Conservation (phyloP, 345 rosid species). For the Salix arbutifolia region DNA sequence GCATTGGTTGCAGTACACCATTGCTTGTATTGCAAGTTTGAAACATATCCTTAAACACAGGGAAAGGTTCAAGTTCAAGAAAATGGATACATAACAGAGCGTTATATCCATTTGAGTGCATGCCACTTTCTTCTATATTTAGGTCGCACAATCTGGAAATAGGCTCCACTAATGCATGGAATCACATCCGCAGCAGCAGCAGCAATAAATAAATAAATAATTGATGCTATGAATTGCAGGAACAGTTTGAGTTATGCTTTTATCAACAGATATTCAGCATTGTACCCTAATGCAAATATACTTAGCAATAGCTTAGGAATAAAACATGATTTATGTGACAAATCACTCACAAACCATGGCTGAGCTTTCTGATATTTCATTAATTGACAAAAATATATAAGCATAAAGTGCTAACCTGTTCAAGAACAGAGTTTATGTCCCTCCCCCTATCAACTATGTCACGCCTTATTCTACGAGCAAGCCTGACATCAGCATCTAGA, state of each 20-base stretch:
- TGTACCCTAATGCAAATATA: background rate
- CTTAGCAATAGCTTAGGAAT: background rate
- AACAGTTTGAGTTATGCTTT: too few relatives aligned
- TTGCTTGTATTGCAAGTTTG: background rate
- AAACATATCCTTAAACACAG: background rate
- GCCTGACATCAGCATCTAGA: conserved; percentile 99
- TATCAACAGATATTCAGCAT: background rate
- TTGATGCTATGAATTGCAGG: too few relatives aligned
- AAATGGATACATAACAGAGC: background rate
- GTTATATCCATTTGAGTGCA: background rate
- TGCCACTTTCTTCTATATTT: background rate
- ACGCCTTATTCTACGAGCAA: conserved; percentile 98
- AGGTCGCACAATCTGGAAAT: background rate
- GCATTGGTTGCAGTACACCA: background rate
- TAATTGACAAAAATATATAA: background rate
- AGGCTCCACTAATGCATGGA: background rate
- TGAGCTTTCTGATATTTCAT: background rate
- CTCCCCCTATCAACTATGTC: conserved; percentile 96
- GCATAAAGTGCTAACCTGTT: conserved; percentile 54
- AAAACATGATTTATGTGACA: background rate
- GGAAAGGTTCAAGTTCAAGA: background rate
- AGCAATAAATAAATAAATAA: background rate
- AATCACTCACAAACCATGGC: background rate
- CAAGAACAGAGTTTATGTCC: conserved; percentile 93
- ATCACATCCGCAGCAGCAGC: background rate